Base-by-base conservation (phyloP, 2,329 filamentous ascomycete genomes). In the Epicoccum sorghinum region DNA sequence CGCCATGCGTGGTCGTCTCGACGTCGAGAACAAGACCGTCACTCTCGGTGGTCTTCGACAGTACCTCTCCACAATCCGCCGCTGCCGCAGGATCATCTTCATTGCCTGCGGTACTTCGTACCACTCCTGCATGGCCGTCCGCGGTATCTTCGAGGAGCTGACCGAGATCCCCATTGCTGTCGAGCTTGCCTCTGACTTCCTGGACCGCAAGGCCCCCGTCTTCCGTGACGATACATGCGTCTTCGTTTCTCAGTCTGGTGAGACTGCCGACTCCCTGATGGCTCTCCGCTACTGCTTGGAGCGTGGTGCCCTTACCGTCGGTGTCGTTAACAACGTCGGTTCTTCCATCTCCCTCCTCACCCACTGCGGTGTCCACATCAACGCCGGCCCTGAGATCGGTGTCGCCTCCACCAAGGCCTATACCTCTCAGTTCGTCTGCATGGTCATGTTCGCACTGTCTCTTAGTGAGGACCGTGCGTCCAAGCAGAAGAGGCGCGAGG, bases 221-320 rank as follows among this genome's bases (percentile, higher is more conserved):
- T 99, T 99, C 92, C 90, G 95, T 80, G 95, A 99, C 76, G 93
- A 99, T 79, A 99, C 95, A 14, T 98, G 93, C 77, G 91, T 99
- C 56, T 99, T 99, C 74, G 95, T 99, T 62, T 99, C 95, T 7
- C 95, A 99, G 79, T 99, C 95, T 57, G 95, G 95, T 71, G 95
- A 99, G 84, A 99, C 95, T 55, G 95, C 95, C 42, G 95, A 99
- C 78, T 99, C 95, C 18, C 84, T 99, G 66, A 89, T 97, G 90
- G 95, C 95, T 60, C 87, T 99, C 62, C 89, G 93, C 69, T 98
- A 98, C 87, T 99, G 95, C 81, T 82, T 99, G 75, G 95, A 99
- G 85, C 92, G 95, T 61, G 95, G 95, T 70, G 95, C 95, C 45
- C 82, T 99, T 78, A 98, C 95, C 38, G 95, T 99, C 63, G 95